Base-by-base conservation (phyloP, 2,329 filamentous ascomycete genomes). In the Fusarium sp. region DNA sequence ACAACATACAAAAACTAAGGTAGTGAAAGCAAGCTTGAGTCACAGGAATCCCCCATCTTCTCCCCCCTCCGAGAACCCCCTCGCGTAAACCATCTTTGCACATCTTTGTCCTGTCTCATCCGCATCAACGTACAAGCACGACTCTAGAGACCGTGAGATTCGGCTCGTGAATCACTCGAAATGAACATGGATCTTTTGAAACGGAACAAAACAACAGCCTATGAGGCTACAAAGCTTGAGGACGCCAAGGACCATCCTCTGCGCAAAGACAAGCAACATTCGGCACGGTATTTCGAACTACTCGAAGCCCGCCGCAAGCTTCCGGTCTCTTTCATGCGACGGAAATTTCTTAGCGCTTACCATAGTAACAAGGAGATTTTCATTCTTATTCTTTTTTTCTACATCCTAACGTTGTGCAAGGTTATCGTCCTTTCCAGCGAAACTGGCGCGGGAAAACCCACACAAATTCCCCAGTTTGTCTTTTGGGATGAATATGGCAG, bases 101-200 rank as follows among this genome's bases (percentile, higher is more conserved):
- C 39, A 42, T 42, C 39, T n/a, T 42, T 9, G 13, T 14, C 22
- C 39, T 42, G 2, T 42, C 39, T 42, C 8, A n/a, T 42, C 39
- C 22, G 22, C 39, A 42, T n/a, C 39, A 6, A 15, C 8, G 15
- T 1, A 42, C 39, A n/a, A n/a, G 14, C n/a, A 6, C 13, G 13
- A 42, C 39, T n/a, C 39, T n/a, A 15, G 13, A 42, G 39, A 42
- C 8, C 5, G 5, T 0, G 1, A 15, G 39, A 41, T 0, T n/a
- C 22, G 22, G 3, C 2, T n/a, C 39, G 6, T 14, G 1, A n/a
- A 3, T n/a, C 39, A 42, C 39, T 42, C 13, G 5, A 42, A 42
- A 42, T 22, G n/a, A 42, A 0, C 39, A 42, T 42, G 39, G 22
- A 42, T 42, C 39, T n/a, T 10, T n/a, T 42, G 22, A n/a, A 42